Evolutionary conservation across 2,329 filamentous ascomycete species (phyloP).

Genomic region (Coniochaeta ligniaria): DNA sequence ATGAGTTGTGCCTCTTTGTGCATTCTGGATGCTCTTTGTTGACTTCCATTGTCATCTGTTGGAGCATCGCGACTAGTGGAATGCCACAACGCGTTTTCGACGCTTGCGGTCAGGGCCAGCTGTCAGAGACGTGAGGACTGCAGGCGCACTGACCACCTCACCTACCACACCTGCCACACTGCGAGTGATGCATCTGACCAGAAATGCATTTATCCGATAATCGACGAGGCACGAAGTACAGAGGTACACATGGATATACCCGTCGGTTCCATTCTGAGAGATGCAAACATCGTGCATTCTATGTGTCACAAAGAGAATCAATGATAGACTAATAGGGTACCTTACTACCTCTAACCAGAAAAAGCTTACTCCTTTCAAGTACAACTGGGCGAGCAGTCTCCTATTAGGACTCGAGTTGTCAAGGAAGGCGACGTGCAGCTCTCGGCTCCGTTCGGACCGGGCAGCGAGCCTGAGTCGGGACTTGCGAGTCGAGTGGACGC

Average conservation of each 20-base stretch:
- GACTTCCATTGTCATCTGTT: background rate
- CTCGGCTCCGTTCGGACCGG: background rate
- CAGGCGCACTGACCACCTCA: background rate
- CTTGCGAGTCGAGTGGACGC: background rate
- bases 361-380: too few relatives aligned
- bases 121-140: background rate
- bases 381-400: too few relatives aligned
- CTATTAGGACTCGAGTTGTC: background rate
- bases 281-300: too few relatives aligned
- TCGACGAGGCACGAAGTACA: too few relatives aligned
- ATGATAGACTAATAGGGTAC: too few relatives aligned
- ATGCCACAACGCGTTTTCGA: background rate
- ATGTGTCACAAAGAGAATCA: too few relatives aligned
- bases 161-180: background rate
- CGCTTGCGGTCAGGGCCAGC: slow-evolving; percentile 1
- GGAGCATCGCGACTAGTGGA: background rate
- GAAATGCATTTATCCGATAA: background rate
- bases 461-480: background rate
- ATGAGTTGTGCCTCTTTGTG: background rate
- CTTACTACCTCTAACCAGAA: too few relatives aligned
- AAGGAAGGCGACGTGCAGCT: background rate
- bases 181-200: background rate
- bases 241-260: too few relatives aligned
- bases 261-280: too few relatives aligned
- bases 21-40: background rate